Conservation (phyloP, 176 grass and related monocot genomes). For the Dendrocalamus sinicus region DNA sequence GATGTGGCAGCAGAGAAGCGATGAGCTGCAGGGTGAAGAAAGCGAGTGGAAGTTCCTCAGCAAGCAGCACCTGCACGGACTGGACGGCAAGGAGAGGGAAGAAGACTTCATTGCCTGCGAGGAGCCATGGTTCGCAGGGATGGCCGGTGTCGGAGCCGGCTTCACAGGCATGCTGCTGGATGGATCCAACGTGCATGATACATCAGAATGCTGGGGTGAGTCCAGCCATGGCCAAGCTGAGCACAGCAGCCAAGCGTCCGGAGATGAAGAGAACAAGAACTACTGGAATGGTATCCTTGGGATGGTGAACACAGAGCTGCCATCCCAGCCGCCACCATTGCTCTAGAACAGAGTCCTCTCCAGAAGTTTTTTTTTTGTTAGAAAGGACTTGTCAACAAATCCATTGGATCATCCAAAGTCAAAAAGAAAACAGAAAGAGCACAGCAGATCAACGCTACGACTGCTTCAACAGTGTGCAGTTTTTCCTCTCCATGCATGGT, state of each 20-base stretch:
- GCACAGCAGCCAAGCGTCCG: slow-evolving; percentile 47
- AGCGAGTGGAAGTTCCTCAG: slow-evolving; percentile 62
- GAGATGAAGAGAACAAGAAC: slow-evolving; percentile 70
- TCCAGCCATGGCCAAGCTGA: slow-evolving; percentile 60
- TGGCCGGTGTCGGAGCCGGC: slow-evolving; percentile 45
- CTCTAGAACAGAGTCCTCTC: slow-evolving; percentile 52
- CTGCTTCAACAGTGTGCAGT: slow-evolving; percentile 37
- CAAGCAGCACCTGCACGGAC: slow-evolving; percentile 52
- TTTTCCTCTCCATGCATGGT: slow-evolving; percentile 48
- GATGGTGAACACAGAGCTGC: slow-evolving; percentile 71
- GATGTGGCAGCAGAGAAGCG: slow-evolving; percentile 36
- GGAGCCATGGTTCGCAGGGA: slow-evolving; percentile 58
- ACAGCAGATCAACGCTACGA: slow-evolving; percentile 36
- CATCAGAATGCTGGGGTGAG: slow-evolving; percentile 70
- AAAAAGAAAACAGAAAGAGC: slow-evolving; percentile 41
- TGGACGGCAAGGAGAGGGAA: slow-evolving; percentile 48
- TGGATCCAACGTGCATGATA: slow-evolving; percentile 53
- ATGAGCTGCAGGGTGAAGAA: slow-evolving; percentile 52
- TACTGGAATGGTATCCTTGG: slow-evolving; percentile 93
- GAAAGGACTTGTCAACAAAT: slow-evolving; percentile 35
- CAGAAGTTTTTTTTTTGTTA: slow-evolving; percentile 21
- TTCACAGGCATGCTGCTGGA: slow-evolving; percentile 72
- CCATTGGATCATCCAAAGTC: slow-evolving; percentile 29
- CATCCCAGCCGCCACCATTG: slow-evolving; percentile 49
- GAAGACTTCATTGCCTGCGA: slow-evolving; percentile 49